Percentiles rank a stretch among this genome's conserved stretches.
Evolutionary conservation across 345 rosid species (phyloP).

Genomic region (Triadica sebifera): DNA sequence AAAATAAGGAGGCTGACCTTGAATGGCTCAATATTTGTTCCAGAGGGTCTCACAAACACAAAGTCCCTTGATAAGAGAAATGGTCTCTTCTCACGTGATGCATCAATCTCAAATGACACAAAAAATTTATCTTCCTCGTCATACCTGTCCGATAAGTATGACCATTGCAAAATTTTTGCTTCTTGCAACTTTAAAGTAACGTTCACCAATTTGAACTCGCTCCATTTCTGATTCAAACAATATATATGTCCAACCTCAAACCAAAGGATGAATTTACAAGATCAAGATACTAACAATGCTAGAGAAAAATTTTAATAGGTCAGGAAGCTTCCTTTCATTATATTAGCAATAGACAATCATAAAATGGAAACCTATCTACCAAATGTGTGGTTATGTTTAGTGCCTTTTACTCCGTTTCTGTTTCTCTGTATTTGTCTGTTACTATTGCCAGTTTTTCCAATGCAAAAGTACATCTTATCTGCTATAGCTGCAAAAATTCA

Average conservation of each 20-base stretch:
- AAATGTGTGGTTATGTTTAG: too few species aligned
- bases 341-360: too few species aligned
- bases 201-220: constrained; percentile 17
- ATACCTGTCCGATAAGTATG: not conserved
- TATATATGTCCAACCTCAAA: not conserved
- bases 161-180: constrained; percentile 20
- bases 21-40: constrained; percentile 19
- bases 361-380: too few species aligned
- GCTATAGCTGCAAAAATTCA: too few species aligned
- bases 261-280: not conserved
- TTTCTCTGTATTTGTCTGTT: too few species aligned
- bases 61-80: constrained; percentile 44
- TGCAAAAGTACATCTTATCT: too few species aligned
- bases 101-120: constrained; percentile 27
- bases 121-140: constrained; percentile 24
- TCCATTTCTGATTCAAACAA: constrained; percentile 39
- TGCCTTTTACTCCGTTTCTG: too few species aligned
- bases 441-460: too few species aligned
- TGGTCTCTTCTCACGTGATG: constrained; percentile 27
- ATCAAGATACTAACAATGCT: not conserved
- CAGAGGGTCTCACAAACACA: constrained; percentile 32
- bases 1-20: too few species aligned
- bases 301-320: too few species aligned
- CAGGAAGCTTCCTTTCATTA: too few species aligned
- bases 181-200: constrained; percentile 25